A percentile compares a stretch with the other conserved stretches of the same genome.
These are phyloP conservation scores for Ephemerocybe angulata DNA, from an alignment of 768 basidiomycete species.

Conservation along the genomic window DNA sequence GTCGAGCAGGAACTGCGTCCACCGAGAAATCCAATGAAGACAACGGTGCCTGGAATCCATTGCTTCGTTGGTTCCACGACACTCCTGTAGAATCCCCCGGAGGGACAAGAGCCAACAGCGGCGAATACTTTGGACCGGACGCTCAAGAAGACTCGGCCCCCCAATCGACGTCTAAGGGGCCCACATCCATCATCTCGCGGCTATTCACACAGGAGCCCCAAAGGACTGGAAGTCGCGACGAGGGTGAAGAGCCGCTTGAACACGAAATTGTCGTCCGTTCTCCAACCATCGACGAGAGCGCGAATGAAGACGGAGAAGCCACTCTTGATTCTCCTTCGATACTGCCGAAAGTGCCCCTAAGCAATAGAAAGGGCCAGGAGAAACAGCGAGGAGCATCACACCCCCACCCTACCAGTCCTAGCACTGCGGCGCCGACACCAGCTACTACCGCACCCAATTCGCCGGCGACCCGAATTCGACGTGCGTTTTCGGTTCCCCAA, in stretches of 20 bases:
- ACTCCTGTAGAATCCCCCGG: neutral
- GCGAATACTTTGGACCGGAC: neutral
- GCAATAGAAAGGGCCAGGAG: neutral
- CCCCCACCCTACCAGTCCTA: neutral
- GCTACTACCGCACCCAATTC: neutral
- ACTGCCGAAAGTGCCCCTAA: neutral
- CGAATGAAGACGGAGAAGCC: neutral
- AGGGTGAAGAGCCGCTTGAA: neutral
- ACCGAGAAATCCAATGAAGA: neutral
- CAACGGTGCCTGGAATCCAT: neutral
- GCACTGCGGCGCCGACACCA: neutral
- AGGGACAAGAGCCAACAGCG: neutral
- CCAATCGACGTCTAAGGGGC: neutral
- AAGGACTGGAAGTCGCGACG: neutral
- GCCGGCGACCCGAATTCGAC: neutral
- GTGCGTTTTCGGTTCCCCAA: neutral
- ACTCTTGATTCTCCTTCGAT: neutral
- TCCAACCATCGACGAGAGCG: neutral
- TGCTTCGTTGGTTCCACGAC: slow-evolving; percentile 1
- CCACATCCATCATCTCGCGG: neutral
- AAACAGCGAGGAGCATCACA: neutral
- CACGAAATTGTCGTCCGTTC: neutral
- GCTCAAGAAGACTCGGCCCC: neutral
- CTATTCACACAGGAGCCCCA: neutral
- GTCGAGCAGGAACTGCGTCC: neutral